A percentile compares a stretch with the other conserved stretches of the same genome.
Conservation (phyloP, 306 rosid species). For the Cyclanthera cordifolia region DNA sequence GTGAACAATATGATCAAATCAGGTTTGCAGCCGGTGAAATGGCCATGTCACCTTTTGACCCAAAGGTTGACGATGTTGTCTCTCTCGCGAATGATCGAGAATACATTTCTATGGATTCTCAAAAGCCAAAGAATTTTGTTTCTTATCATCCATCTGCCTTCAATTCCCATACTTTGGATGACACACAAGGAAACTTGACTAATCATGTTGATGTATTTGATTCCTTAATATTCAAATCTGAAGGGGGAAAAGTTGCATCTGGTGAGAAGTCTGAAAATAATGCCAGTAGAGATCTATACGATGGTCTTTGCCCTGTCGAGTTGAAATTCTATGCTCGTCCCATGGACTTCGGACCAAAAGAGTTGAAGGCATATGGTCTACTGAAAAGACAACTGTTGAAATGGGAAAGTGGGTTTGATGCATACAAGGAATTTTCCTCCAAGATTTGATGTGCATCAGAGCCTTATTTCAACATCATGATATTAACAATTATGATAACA, state of each 20-base stretch:
- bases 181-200: constrained; percentile 18
- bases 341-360: constrained; percentile 23
- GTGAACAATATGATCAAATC: constrained; percentile 30
- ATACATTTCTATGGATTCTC: constrained; percentile 26
- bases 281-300: constrained; percentile 30
- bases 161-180: constrained; percentile 9
- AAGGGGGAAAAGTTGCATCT: constrained; percentile 18
- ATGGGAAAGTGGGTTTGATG: constrained; percentile 36
- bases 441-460: constrained; percentile 1
- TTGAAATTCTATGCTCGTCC: constrained; percentile 37
- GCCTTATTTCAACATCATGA: background rate
- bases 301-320: constrained; percentile 43
- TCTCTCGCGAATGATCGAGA: constrained; percentile 47
- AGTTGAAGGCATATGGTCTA: constrained; percentile 32
- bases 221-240: constrained; percentile 32
- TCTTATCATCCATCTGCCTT: constrained; percentile 27
- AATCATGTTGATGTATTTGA: constrained; percentile 22
- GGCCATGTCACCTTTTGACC: constrained; percentile 19
- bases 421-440: constrained; percentile 12
- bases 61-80: constrained; percentile 14
- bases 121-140: constrained; percentile 24
- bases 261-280: constrained; percentile 21
- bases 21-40: constrained; percentile 30
- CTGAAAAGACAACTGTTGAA: constrained; percentile 42
- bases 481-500: background rate